Evolutionary conservation across 306 rosid genomes (phyloP).

Genomic region (Acacia acuminata): DNA sequence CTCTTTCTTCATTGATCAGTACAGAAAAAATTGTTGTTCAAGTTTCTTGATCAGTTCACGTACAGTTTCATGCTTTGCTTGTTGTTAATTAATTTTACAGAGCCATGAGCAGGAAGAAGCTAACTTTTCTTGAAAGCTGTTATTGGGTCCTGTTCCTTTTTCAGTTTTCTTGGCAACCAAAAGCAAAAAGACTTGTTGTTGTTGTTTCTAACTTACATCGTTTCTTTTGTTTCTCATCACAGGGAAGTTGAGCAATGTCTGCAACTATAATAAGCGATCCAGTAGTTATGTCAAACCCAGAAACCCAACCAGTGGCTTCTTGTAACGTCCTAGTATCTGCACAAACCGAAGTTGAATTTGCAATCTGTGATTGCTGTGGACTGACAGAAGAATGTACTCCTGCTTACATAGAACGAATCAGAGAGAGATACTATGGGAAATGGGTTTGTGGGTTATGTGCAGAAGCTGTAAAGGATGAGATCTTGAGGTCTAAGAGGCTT

Average conservation of each 20-base stretch:
- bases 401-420: slow-evolving; percentile 71
- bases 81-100: not conserved
- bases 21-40: slow-evolving; percentile 10
- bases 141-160: not conserved
- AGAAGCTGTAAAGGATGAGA: slow-evolving; percentile 92
- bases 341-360: slow-evolving; percentile 69
- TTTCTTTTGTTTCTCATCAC: slow-evolving; percentile 23
- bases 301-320: slow-evolving; percentile 49
- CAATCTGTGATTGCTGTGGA: slow-evolving; percentile 87
- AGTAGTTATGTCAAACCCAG: slow-evolving; percentile 57
- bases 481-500: slow-evolving; percentile 68
- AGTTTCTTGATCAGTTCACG: not conserved
- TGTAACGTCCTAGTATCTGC: slow-evolving; percentile 35
- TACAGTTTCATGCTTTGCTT: too few species aligned
- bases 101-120: not conserved
- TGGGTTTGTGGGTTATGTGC: slow-evolving; percentile 95
- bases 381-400: slow-evolving; percentile 91
- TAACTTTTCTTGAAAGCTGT: not conserved
- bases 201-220: not conserved
- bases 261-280: slow-evolving; percentile 70
- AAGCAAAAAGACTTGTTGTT: not conserved
- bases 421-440: slow-evolving; percentile 67
- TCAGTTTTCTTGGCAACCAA: not conserved
- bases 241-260: slow-evolving; percentile 70
- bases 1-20: slow-evolving; percentile 17